A percentile compares a stretch with the other conserved stretches of the same genome.
These are phyloP conservation scores for Sclerotinia spermophila DNA, from an alignment of 2,329 filamentous ascomycete species.

Conservation along the genomic window DNA sequence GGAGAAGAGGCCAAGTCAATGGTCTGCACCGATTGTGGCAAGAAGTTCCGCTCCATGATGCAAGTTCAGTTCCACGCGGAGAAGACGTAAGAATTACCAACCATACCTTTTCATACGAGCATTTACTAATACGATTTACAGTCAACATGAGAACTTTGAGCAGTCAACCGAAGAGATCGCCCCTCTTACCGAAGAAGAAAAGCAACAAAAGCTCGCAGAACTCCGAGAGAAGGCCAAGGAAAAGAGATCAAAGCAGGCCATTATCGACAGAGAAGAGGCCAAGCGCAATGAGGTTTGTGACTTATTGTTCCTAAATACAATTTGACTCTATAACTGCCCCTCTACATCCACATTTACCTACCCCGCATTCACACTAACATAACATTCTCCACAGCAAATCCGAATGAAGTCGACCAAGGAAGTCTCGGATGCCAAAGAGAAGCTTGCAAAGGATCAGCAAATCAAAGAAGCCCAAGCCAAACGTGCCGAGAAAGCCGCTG, in stretches of 20 bases:
- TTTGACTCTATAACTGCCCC: background rate
- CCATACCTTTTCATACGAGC: background rate
- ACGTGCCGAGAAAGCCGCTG: constrained; percentile 80
- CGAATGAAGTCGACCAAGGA: constrained; percentile 88
- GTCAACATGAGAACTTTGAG: constrained; percentile 82
- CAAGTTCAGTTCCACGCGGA: constrained; percentile 87
- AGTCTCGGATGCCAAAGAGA: constrained; percentile 83
- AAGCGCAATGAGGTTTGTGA: constrained; percentile 74
- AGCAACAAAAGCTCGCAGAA: constrained; percentile 72
- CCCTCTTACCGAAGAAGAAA: constrained; percentile 88
- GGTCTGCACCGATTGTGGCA: constrained; percentile 91
- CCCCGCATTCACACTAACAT: background rate
- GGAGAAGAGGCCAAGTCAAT: constrained; percentile 75
- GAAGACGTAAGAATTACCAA: constrained; percentile 60
- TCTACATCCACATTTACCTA: background rate
- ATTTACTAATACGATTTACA: constrained; percentile 35
- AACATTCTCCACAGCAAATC: constrained; percentile 49
- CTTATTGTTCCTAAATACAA: background rate
- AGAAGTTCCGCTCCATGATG: constrained; percentile 77
- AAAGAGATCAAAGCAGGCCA: constrained; percentile 66
- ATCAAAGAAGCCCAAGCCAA: constrained; percentile 88
- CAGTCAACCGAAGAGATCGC: constrained; percentile 92
- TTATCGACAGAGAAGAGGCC: constrained; percentile 73
- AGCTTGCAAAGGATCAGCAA: constrained; percentile 81
- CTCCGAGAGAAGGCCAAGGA: constrained; percentile 67